Evolutionary conservation across 2,329 filamentous ascomycete species (phyloP), one percentile per base, ranked within the genome.

Genomic region (Penicillium olsonii): DNA sequence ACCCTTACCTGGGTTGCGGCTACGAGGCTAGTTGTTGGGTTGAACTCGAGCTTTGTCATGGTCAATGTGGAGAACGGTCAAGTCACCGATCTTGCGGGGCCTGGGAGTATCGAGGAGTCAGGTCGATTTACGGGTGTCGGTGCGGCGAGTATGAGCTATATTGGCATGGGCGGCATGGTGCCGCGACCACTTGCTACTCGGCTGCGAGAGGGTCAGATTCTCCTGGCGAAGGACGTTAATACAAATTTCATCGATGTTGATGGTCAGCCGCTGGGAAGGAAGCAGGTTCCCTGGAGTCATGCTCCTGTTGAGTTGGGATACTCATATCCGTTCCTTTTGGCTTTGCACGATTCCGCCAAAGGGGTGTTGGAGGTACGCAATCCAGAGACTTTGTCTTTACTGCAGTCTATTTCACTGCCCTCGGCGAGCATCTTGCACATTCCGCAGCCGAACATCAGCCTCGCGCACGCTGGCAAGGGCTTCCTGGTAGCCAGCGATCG

Each of bases 151-250:
- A 96, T 97, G 90, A 91, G 92, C 37, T 97, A 97, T 66, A 95
- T 97, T 82, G 92, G 92, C 1, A 85, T 97, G 67, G 91, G 90
- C 42, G 88, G 90, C 35, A 94, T 91, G 76, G 90, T 92, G 48
- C 92, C 94, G 2, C 95, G 90, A 64, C 95, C 94, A 6, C 79
- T 99, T 61, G 90, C 90, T 5, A 87, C 92, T 5, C 87, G 87
- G 59, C 78, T 99, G 11, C 83, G 84, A 2, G 88, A 95, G 56
- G 88, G 89, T 4, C 84, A 96, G 71, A 83, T 97, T 67, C 75
- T 99, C 50, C 79, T 99, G n/a, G 90, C 92, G n/a, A 96, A 95
- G 69, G 94, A 99, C 61, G 90, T 96, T 63, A 95, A 96, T 68
- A 95, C 92, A 1, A 76, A 96, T 44, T 99, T 99, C 68, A 88